Conservation (phyloP, 306 rosid species). For the Albizia julibrissin region DNA sequence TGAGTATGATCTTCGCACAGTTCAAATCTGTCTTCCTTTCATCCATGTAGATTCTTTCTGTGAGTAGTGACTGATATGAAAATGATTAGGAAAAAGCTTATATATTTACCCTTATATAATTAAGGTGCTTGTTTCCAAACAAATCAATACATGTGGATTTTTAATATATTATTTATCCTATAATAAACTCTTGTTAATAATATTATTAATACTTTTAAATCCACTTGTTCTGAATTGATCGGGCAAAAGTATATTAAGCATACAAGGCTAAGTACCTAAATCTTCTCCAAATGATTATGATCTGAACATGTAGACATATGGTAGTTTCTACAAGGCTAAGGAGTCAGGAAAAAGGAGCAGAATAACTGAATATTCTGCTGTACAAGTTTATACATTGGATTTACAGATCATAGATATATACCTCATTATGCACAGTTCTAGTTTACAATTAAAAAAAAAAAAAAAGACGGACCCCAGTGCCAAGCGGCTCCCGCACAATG, state of each 20-base stretch:
- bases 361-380: conserved; percentile 10
- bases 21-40: background rate
- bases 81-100: background rate
- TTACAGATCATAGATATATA: background rate
- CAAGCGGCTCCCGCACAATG: no score
- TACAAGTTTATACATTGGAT: background rate
- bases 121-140: background rate
- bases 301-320: background rate
- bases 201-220: no score
- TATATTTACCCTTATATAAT: no score
- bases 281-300: conserved; percentile 9
- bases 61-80: conserved; percentile 14
- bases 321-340: background rate
- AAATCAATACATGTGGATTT: background rate
- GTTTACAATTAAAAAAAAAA: conserved; percentile 3
- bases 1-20: conserved; percentile 11
- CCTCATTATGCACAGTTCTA: background rate
- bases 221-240: background rate
- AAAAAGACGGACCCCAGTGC: no score
- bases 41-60: conserved; percentile 1
- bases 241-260: background rate
- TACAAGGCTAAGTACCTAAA: background rate
- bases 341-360: background rate
- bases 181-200: background rate
- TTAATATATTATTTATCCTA: background rate